Percentiles rank a stretch among this genome's conserved stretches.
These are phyloP conservation scores for Hammondia hammondi DNA, from an alignment of 169 alveolate species.

Conservation along the genomic window DNA sequence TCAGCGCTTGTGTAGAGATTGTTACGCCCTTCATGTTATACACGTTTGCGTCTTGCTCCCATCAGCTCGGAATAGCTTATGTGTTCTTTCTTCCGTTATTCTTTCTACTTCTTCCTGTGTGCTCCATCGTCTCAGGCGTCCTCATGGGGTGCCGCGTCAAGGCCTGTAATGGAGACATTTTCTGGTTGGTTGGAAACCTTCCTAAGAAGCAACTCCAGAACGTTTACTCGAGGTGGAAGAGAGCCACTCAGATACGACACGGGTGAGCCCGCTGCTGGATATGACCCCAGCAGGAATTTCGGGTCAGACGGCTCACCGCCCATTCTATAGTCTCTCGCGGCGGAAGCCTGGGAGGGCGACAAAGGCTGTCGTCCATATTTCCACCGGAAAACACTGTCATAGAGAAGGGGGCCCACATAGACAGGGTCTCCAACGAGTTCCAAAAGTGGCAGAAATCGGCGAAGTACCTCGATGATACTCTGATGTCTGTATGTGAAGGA, in stretches of 20 bases:
- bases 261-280: not conserved
- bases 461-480: slow-evolving; percentile 26
- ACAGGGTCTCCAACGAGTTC: slow-evolving; percentile 11
- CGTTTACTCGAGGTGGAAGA: not conserved
- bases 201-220: not conserved
- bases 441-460: slow-evolving; percentile 17
- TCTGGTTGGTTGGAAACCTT: not conserved
- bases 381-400: slow-evolving; percentile 27
- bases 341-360: slow-evolving; percentile 27
- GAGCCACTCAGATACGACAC: slow-evolving; percentile 27
- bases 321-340: not conserved
- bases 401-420: not conserved
- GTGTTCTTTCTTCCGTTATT: not conserved
- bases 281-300: not conserved
- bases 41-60: not conserved
- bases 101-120: not conserved
- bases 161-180: not conserved
- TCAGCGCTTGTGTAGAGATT: not conserved
- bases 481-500: slow-evolving; percentile 21
- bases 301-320: not conserved
- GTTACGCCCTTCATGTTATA: not conserved
- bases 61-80: not conserved
- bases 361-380: not conserved
- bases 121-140: not conserved
- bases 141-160: not conserved